Evolutionary conservation across 179 eudicot species (phyloP), one percentile per base, ranked within the genome.

Genomic region (Carnegiea gigantea): DNA sequence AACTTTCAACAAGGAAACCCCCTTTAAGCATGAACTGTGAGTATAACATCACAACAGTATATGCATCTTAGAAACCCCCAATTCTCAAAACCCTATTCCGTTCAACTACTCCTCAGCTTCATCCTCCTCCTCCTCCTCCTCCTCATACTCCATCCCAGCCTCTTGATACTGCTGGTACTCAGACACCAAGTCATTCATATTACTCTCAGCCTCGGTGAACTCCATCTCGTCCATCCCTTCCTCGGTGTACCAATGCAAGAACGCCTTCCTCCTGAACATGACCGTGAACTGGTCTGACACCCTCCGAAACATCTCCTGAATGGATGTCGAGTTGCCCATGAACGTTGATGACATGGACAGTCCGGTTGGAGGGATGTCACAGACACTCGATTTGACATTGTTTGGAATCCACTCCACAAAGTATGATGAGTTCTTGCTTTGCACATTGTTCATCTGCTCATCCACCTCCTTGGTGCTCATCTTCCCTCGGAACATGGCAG

Each of bases 181-280:
- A 0, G 93, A 86, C 8, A 91, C 93, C 83, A 90, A 82, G 59
- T 90, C 92, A 73, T 90, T 90, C 92, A 90, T 90, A 68, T 90
- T 90, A 53, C 92, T 88, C 87, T 90, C 92, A 8, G 89, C 91
- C 73, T 92, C 93, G 0, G 95, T 92, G 81, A 92, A 92, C 83
- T 92, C 96, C 96, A 92, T 92, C 88, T 92, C 97, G 11, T 92
- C 93, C 94, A 92, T 93, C 1, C 98, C 98, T 84, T 93, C 98
- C 17, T 94, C 98, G 6, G 96, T 93, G 76, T 93, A 93, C 98
- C 98, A 93, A 78, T 93, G 98, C 93, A 93, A 91, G 91, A 93
- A 92, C 81, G 94, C 96, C 88, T 93, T 93, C 81, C 96, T 88
- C 84, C 98, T 85, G 76, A 92, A 92, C 98, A 93, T 93, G 53